Evolutionary conservation across 2,329 filamentous ascomycete species (phyloP), one percentile per base, ranked within the genome.

Genomic region (Penicillium sp.): DNA sequence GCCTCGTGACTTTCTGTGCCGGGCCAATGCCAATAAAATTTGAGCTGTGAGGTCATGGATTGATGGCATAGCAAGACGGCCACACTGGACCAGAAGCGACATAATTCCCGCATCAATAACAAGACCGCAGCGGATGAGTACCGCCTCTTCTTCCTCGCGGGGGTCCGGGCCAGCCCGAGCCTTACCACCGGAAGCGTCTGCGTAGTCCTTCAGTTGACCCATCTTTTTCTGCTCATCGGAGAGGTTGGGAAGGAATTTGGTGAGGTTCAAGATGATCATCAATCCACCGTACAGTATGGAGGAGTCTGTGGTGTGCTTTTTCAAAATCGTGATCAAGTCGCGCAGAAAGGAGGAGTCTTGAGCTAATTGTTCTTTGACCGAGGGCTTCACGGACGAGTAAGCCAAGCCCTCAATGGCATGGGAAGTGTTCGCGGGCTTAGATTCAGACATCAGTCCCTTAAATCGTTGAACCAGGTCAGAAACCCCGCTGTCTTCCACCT

Each of bases 211-310:
- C 45, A 99, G 83, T 72, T 99, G 91, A 6, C 85, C 85, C 78
- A 99, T 91, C 69, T 91, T 92, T 78, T 93, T 95, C 68, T 97
- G 89, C 74, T 99, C 95, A 62, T 97, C 93, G 0, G 91, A 88
- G 42, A 93, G 81, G 8, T 81, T 80, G 7, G 92, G 92, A 42
- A 85, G 83, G 71, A 96, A 98, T 29, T 85, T 82, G 14, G 92
- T 96, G 51, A 99, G 79, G 69, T 98, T 97, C 54, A 86, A 81
- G 63, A 98, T 84, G 54, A 97, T 89, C 70, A 90, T 96, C 42
- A 99, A 81, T 19, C 87, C 90, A 48, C 93, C 93, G 70, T 96
- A 97, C 0, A 92, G 88, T 25, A 90, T 79, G 13, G 90, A 87
- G 1, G 89, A 89, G 62, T 87, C 86, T 11, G 85, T 80, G 23